Conservation (phyloP, 768 basidiomycete genomes). For the Hericium alpestre region DNA sequence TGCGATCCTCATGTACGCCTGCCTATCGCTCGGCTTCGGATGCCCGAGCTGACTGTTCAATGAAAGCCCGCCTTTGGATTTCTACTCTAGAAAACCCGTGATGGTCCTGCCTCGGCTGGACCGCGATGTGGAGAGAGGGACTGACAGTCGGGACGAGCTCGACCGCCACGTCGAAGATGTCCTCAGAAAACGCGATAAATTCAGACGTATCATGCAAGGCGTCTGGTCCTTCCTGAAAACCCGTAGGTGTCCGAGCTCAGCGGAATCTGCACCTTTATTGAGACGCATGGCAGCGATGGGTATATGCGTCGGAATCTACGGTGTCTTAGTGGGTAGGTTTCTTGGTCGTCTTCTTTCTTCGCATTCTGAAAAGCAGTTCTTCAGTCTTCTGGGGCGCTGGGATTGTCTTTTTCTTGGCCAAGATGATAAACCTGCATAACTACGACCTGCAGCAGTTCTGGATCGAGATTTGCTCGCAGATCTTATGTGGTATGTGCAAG, state of each 20-base stretch:
- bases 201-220: conserved; percentile 51
- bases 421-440: conserved; percentile 64
- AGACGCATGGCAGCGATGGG: conserved; percentile 13
- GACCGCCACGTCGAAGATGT: conserved; percentile 76
- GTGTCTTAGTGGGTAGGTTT: conserved; percentile 54
- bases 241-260: conserved; percentile 33
- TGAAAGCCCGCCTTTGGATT: conserved; percentile 53
- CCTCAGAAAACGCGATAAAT: conserved; percentile 47
- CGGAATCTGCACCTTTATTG: neutral
- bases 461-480: conserved; percentile 70
- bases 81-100: conserved; percentile 62
- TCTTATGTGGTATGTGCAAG: conserved; percentile 24
- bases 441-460: conserved; percentile 63
- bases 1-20: conserved; percentile 53
- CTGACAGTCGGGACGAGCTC: conserved; percentile 31
- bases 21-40: neutral
- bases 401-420: conserved; percentile 61
- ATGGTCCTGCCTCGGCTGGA: conserved; percentile 37
- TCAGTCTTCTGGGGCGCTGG: conserved; percentile 81
- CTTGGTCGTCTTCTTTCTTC: neutral
- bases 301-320: conserved; percentile 64
- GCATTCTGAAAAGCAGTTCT: neutral
- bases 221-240: conserved; percentile 81
- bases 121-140: conserved; percentile 23
- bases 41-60: neutral